Base-by-base conservation (phyloP, 2,329 filamentous ascomycete species). In the Drechslerella coelobrocha region DNA sequence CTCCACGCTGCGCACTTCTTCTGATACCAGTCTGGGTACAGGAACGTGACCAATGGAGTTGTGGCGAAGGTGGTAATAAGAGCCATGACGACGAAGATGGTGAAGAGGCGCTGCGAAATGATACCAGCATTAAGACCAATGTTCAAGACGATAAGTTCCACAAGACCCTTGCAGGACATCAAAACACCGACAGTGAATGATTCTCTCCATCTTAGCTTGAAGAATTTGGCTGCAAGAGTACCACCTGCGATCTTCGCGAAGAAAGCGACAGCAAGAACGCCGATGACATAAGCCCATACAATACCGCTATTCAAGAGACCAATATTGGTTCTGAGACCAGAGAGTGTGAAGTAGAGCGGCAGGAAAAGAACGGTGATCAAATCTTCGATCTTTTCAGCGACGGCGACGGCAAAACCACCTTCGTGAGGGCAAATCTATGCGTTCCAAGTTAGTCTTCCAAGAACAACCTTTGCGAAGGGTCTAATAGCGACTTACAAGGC, bases 151-250 rank as follows among this genome's bases (percentile, higher is more conserved):
- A 97, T 97, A 56, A 97, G 81, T 78, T 97, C 92, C 0, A 97
- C 92, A 8, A 97, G 83, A 76, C 93, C 93, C 79, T 97, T 97
- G 79, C 93, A 97, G 79, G 91, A 96, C 93, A 97, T 97, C 75
- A 97, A 80, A 14, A 88, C 86, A 12, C 93, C 93, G 74, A 97
- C 94, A 0, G 91, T 86, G 29, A 95, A 85, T 63, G 89, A 92
- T 78, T 97, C 93, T 68, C 92, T 85, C 93, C 93, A 97, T 1
- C 95, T 84, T 54, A 97, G 82, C 24, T 89, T 91, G 75, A 86
- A 90, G 2, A 86, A 77, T 34, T 86, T 85, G 0, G 93, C 92
- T 6, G 92, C 91, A 0, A 95, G 66, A 0, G 91, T 88, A 17
- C 91, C 92, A 43, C 92, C 93, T 10, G 88, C 81, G 55, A 97